These are phyloP conservation scores for Neoboletus subvelutipes DNA, from an alignment of 768 basidiomycete species.

Conservation along the genomic window DNA sequence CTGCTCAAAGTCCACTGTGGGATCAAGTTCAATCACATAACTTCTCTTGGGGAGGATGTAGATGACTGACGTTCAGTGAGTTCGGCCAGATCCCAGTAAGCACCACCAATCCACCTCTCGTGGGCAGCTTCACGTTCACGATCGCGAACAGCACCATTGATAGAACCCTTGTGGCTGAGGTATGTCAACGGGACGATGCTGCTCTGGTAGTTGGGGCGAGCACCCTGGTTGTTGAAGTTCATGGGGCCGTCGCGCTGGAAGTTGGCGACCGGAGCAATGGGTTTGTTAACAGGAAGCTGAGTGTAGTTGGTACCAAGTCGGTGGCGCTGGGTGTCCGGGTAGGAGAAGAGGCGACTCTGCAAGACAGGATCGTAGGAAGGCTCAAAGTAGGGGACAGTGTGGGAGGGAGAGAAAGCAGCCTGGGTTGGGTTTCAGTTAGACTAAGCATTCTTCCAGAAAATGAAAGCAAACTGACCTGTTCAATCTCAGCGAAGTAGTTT, in stretches of 20 bases:
- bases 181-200: conserved; percentile 72
- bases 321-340: conserved; percentile 86
- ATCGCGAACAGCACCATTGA: conserved; percentile 43
- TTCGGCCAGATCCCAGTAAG: conserved; percentile 66
- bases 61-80: conserved; percentile 72
- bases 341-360: conserved; percentile 93
- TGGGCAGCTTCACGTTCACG: conserved; percentile 45
- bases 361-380: conserved; percentile 89
- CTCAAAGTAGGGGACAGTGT: conserved; percentile 86
- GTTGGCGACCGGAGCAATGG: conserved; percentile 72
- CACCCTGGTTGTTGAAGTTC: conserved; percentile 75
- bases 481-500: conserved; percentile 94
- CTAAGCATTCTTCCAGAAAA: conserved; percentile 14
- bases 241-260: conserved; percentile 87
- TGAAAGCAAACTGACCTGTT: conserved; percentile 63
- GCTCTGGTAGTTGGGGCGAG: conserved; percentile 86
- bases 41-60: neutral
- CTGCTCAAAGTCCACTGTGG: conserved; percentile 80
- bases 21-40: neutral
- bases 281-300: conserved; percentile 86
- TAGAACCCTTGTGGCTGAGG: conserved; percentile 45
- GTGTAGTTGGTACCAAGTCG: conserved; percentile 80
- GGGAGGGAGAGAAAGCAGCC: conserved; percentile 86
- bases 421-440: conserved; percentile 23
- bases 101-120: conserved; percentile 73